Percentiles rank a stretch among this genome's conserved stretches.
These are phyloP conservation scores for Coemansia asiatica DNA, from an alignment of 192 early-diverging fungal genomes.

Conservation along the genomic window DNA sequence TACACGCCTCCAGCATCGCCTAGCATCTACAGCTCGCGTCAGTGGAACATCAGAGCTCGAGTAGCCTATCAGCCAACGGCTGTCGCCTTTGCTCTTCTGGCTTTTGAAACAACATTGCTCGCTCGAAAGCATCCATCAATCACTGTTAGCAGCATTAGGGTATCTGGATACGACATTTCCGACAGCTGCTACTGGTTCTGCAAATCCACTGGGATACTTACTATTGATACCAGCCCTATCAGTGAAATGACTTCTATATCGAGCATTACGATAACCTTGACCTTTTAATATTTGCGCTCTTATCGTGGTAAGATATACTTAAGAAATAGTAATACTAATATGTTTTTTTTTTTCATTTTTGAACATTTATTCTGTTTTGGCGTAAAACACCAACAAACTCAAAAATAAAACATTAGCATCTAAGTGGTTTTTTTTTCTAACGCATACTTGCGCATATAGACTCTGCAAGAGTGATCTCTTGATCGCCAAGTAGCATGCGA, in stretches of 20 bases:
- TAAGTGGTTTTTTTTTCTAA: neutral
- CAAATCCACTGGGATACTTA: constrained; percentile 8
- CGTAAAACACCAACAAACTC: no score
- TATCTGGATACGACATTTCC: constrained; percentile 10
- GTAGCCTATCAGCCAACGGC: constrained; percentile 4
- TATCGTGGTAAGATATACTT: no score
- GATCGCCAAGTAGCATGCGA: neutral
- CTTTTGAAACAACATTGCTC: constrained; percentile 3
- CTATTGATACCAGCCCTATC: neutral
- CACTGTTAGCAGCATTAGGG: constrained; percentile 14
- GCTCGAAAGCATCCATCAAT: constrained; percentile 3
- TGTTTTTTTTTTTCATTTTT: no score
- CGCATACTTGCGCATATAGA: neutral
- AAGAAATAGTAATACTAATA: no score
- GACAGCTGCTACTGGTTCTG: constrained; percentile 13
- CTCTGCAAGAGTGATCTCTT: neutral
- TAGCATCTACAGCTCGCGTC: neutral
- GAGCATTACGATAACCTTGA: constrained; percentile 4
- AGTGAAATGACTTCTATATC: neutral
- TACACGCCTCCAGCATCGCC: neutral
- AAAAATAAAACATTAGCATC: no score
- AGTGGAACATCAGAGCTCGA: constrained; percentile 33
- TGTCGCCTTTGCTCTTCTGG: constrained; percentile 15
- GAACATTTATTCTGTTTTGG: no score
- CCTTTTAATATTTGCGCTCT: no score